Percentiles rank a stretch among this genome's conserved stretches.
phyloP scores from a whole-genome alignment of 2,329 filamentous ascomycete species.

The Dendryphion nanum region DNA sequence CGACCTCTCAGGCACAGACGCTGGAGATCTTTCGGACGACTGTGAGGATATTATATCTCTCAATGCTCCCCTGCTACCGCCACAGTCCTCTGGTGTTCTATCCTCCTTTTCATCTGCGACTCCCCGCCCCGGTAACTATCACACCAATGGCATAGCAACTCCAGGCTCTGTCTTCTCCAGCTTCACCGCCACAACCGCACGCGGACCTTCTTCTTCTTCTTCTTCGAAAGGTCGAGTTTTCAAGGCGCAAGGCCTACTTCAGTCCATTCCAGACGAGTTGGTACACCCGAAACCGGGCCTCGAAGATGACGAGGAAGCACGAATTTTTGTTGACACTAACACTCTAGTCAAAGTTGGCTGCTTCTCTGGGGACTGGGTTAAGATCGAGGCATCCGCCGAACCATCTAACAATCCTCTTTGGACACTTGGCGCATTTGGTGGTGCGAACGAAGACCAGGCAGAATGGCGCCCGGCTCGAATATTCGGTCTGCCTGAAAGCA shows the following conservation, averaged over 20 bases:
- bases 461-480: slow-evolving; percentile 83
- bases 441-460: slow-evolving; percentile 58
- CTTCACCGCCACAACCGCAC: slow-evolving; percentile 79
- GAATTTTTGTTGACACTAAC: slow-evolving; percentile 86
- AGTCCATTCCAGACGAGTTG: slow-evolving; percentile 70
- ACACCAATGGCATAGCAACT: slow-evolving; percentile 72
- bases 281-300: slow-evolving; percentile 79
- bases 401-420: slow-evolving; percentile 67
- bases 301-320: slow-evolving; percentile 83
- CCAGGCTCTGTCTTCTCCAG: slow-evolving; percentile 88
- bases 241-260: slow-evolving; percentile 75
- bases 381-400: slow-evolving; percentile 74
- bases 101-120: slow-evolving; percentile 80
- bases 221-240: slow-evolving; percentile 78
- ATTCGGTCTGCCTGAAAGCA: slow-evolving; percentile 79
- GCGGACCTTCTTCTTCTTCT: slow-evolving; percentile 60
- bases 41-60: slow-evolving; percentile 94
- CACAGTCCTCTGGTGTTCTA: slow-evolving; percentile 74
- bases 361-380: slow-evolving; percentile 97
- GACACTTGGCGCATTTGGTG: slow-evolving; percentile 65
- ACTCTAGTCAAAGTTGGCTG: slow-evolving; percentile 87
- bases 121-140: slow-evolving; percentile 70
- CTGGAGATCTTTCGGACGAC: slow-evolving; percentile 84
- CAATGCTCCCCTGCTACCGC: slow-evolving; percentile 72
- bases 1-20: slow-evolving; percentile 62